phyloP scores from a whole-genome alignment of 164 flowering plant genomes.

The Tetrastigma voinierianum region DNA sequence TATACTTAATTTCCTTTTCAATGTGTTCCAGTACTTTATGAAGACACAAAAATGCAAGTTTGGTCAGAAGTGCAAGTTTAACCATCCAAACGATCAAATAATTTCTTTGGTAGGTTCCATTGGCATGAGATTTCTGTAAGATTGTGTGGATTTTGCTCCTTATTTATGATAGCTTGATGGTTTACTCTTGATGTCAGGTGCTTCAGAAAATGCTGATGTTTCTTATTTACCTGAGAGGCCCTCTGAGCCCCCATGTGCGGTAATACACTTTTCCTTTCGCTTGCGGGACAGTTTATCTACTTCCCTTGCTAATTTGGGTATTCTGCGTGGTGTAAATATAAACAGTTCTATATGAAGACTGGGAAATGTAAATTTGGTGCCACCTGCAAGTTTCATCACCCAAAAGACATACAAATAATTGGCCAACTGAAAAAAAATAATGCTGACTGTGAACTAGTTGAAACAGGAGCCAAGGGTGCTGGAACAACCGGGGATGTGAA shows the following conservation, averaged over 20 bases:
- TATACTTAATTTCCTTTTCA: background rate
- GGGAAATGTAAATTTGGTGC: constrained; percentile 88
- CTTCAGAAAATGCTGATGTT: constrained; percentile 31
- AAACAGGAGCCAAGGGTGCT: constrained; percentile 15
- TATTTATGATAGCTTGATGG: background rate
- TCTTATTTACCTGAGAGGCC: constrained; percentile 84
- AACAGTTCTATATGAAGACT: constrained; percentile 90
- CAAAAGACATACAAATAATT: constrained; percentile 64
- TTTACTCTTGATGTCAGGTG: constrained; percentile 32
- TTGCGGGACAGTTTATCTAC: background rate
- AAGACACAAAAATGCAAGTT: constrained; percentile 94
- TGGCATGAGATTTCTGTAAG: background rate
- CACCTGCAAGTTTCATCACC: constrained; percentile 91
- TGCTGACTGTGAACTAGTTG: constrained; percentile 31
- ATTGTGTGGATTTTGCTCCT: background rate
- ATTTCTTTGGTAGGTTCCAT: constrained; percentile 36
- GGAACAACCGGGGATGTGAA: constrained; percentile 29
- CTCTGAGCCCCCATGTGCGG: constrained; percentile 81
- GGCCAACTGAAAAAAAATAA: constrained; percentile 41
- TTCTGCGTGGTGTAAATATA: background rate
- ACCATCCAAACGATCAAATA: constrained; percentile 74
- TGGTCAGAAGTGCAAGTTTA: constrained; percentile 87
- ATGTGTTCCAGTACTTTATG: constrained; percentile 68
- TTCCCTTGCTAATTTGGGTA: constrained; percentile 5
- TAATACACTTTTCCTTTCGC: constrained; percentile 30